A percentile compares a stretch with the other conserved stretches of the same genome.
These are phyloP conservation scores for Cytospora schulzeri DNA, from an alignment of 2,329 filamentous ascomycete genomes.

Conservation along the genomic window DNA sequence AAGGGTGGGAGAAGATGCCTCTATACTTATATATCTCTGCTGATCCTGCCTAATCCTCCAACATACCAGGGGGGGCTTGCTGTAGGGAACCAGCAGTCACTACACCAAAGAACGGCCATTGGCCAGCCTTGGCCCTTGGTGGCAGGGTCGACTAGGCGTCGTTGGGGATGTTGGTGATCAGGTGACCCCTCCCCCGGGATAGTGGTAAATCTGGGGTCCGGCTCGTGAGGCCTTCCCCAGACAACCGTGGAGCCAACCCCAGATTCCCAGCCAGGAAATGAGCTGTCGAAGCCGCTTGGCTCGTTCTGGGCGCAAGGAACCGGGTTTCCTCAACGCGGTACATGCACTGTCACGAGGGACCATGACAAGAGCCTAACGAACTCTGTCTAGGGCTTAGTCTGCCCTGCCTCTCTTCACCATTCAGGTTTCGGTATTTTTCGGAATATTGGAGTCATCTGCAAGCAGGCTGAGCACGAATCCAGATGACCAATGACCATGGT, in stretches of 20 bases:
- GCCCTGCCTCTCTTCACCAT: not conserved
- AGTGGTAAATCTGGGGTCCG: not conserved
- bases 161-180: not conserved
- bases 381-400: not conserved
- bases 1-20: not conserved
- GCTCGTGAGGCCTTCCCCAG: not conserved
- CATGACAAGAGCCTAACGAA: not conserved
- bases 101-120: not conserved
- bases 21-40: conserved; percentile 17
- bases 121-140: not conserved
- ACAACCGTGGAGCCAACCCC: conserved; percentile 11
- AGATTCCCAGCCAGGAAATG: not conserved
- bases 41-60: not conserved
- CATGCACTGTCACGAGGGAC: not conserved
- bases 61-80: not conserved
- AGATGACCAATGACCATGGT: not conserved
- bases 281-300: not conserved
- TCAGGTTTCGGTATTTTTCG: not conserved
- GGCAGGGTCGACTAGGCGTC: not conserved
- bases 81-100: not conserved
- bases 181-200: not conserved
- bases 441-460: not conserved
- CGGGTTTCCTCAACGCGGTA: not conserved
- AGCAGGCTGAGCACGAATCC: not conserved
- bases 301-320: no score